Evolutionary conservation across 1,139 yeast genomes (phyloP).

Genomic region (Candida freyschussii): DNA sequence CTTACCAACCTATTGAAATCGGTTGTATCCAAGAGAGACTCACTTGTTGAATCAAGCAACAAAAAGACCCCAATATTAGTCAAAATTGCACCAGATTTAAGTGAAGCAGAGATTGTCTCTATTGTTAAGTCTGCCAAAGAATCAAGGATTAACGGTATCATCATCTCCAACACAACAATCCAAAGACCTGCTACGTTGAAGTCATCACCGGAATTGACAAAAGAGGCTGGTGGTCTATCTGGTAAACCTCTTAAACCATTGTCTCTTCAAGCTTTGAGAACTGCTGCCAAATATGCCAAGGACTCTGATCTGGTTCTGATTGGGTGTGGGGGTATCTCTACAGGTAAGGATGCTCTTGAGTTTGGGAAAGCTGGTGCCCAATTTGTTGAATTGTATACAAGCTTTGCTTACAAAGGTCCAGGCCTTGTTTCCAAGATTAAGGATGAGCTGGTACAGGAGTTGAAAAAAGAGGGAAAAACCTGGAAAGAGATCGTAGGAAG

Average conservation of each 20-base stretch:
- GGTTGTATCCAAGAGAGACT: conserved; percentile 59
- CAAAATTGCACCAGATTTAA: conserved; percentile 89
- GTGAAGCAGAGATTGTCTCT: conserved; percentile 73
- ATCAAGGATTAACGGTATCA: conserved; percentile 84
- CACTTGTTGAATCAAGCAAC: conserved; percentile 35
- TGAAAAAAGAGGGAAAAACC: conserved; percentile 69
- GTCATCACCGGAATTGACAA: conserved; percentile 41
- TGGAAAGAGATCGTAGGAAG: conserved; percentile 75
- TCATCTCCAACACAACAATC: conserved; percentile 87
- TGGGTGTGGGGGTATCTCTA: conserved; percentile 92
- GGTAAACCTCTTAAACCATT: conserved; percentile 89
- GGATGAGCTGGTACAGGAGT: conserved; percentile 64
- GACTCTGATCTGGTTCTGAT: conserved; percentile 63
- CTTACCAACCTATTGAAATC: conserved; percentile 60
- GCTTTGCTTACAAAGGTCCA: conserved; percentile 92
- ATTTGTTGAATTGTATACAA: conserved; percentile 79
- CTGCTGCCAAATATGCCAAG: conserved; percentile 71
- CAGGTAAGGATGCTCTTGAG: conserved; percentile 83
- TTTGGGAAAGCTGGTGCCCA: conserved; percentile 93
- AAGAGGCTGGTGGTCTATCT: conserved; percentile 82
- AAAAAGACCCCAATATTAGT: conserved; percentile 72
- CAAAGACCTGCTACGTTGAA: conserved; percentile 62
- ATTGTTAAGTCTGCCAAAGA: conserved; percentile 77
- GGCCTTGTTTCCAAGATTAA: conserved; percentile 77
- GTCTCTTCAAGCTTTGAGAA: conserved; percentile 63